phyloP scores from a whole-genome alignment of 345 rosid genomes.

The Jatropha curcas region DNA sequence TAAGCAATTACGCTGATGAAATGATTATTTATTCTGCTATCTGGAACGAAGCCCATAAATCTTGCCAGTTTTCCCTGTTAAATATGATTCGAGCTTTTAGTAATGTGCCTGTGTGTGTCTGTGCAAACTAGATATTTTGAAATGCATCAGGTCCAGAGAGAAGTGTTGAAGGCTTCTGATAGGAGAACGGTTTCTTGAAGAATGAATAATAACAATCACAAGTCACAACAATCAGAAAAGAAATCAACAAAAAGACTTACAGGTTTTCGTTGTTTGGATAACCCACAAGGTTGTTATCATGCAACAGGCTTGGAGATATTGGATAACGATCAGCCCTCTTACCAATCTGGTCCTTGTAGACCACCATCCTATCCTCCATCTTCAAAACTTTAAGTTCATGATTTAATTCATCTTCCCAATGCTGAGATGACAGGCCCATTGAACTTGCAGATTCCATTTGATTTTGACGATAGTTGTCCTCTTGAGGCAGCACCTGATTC shows the following conservation, averaged over 20 bases:
- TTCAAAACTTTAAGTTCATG: constrained; percentile 67
- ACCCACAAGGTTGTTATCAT: constrained; percentile 47
- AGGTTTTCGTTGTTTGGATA: constrained; percentile 65
- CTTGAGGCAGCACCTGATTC: constrained; percentile 90
- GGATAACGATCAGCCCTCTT: constrained; percentile 55
- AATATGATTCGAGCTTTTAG: too few relatives aligned
- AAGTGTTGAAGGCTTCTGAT: neutral
- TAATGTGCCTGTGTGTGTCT: neutral
- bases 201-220: neutral
- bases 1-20: neutral
- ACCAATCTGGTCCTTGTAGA: constrained; percentile 52
- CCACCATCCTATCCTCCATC: constrained; percentile 49
- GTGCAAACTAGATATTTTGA: neutral
- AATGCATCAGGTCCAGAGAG: neutral
- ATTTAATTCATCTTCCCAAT: constrained; percentile 70
- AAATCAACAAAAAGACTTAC: constrained; percentile 53
- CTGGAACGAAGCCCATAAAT: neutral
- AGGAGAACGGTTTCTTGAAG: neutral
- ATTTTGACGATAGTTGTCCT: constrained; percentile 51
- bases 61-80: neutral
- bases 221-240: neutral
- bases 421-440: constrained; percentile 52
- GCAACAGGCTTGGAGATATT: constrained; percentile 86
- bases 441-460: constrained; percentile 48
- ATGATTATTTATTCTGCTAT: neutral